Evolutionary conservation across 2,329 filamentous ascomycete species (phyloP), one percentile per base, ranked within the genome.

Genomic region (Pyrenochaeta sp.): DNA sequence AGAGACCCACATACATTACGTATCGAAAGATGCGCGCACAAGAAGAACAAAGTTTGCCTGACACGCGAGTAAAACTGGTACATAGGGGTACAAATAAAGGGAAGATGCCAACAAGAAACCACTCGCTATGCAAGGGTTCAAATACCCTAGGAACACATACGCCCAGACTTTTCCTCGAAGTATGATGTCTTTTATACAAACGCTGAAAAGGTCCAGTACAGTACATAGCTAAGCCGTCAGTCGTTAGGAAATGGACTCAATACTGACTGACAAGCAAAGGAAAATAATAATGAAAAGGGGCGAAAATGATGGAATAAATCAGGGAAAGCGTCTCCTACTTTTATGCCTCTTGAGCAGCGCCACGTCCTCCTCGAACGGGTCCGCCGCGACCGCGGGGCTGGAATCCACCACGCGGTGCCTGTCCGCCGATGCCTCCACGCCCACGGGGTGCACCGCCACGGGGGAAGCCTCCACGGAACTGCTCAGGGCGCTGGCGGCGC

Each of bases 341-440:
- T 65, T 58, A 72, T 27, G 67, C 64, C 40, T 69, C 67, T 41
- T 66, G 66, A 11, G 69, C 55, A 35, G 61, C 64, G 34, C 59
- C 63, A 36, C 70, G 67, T 28, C 59, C 81, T 53, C 87, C 85
- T 56, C 88, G 83, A 44, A 60, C 47, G 14, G 63, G 58, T 43
- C 83, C 82, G 53, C 89, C 87, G 61, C 89, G 84, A 31, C 85
- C 84, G 44, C 87, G 86, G 41, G 86, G 82, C 45, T 81, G 77
- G 74, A 88, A 92, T 67, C 83, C 85, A 50, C 87, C 86, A 44
- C 87, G 84, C 58, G 84, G 78, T 52, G 83, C 77, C 68, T 82
- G 80, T 51, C 81, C 72, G 19, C 60, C 59, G 27, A 68, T 59
- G 73, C 85, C 87, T 67, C 83, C 83, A 44, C 88, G 85, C 40